Base-by-base conservation (phyloP, 192 early-diverging fungal species). In the Umbelopsis vinacea region DNA sequence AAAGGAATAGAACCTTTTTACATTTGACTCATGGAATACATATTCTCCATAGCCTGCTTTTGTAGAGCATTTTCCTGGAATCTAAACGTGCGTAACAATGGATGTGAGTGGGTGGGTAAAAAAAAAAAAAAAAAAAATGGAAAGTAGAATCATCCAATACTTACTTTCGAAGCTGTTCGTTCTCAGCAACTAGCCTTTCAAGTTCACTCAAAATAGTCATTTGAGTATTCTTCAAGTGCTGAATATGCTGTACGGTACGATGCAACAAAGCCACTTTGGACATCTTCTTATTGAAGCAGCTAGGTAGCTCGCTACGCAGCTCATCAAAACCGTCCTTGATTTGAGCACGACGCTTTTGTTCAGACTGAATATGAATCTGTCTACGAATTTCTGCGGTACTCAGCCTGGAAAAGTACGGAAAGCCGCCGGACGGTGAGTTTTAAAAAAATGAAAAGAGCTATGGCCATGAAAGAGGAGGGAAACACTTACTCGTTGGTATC, bases 171-270 rank as follows among this genome's bases (percentile, higher is more conserved):
- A 80, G 60, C 63, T 80, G 78, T 68, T 80, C 78, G 71, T 80
- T 80, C 54, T 80, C 78, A 60, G 72, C 67, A 9, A 76, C 74
- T 17, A 80, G 54, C 33, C 74, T 63, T 52, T 80, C 78, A 43
- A 80, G 57, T 54, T 80, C 78, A 55, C 74, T 66, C 43, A 80
- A 70, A 46, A 80, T 75, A 9, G 78, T 76, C 60, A 80, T 69
- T 77, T 77, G 79, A 38, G 72, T 80, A 47, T 76, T 63, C 40
- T 82, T 82, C 14, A 82, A 66, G 71, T 82, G 81, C 55, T 79
- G 72, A 69, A 82, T 82, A 71, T 82, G 81, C 54, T 79, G 72
- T 45, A 82, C 81, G 68, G 81, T 79, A 60, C 74, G 73, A 60
- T 79, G 78, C 37, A 79, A 73, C 4, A 79, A 60, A 17, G 78